Evolutionary conservation across 441 rosid species (phyloP), one percentile per base, ranked within the genome.

Genomic region (Euphorbia schlechtendalii): DNA sequence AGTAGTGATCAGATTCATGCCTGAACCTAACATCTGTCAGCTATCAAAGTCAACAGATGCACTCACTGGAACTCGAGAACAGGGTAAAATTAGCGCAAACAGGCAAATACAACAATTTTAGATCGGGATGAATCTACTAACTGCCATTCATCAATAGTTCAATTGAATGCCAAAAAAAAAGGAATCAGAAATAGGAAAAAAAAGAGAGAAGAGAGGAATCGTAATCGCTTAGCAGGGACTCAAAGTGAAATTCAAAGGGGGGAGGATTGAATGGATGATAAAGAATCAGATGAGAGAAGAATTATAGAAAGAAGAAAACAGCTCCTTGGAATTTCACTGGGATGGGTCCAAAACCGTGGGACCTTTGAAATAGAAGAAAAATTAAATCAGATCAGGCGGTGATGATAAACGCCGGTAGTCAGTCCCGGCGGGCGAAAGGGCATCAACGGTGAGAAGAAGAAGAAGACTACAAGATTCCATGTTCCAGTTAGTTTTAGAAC

Each of bases 1-100:
- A 4, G 83, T 81, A 9, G 94, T 80, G 18, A 83, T 76, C 78
- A 77, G 71, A 76, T 79, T 85, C 82, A 78, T 72, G 20, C 73
- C 76, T 17, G 83, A 68, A 70, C 72, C 84, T 46, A 81, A 48
- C 85, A 82, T 82, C 72, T 68, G 61, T 30, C 24, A 8, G 17
- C 67, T 45, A 9, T 21, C 14, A 14, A 54, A 63, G 17, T 27
- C 28, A 27, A 11, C 6, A 21, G 5, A 56, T 52, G 20, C 56
- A 38, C 56, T 2, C 51, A 15, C 15, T 15, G n/a, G n/a, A n/a
- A n/a, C 8, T 11, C 57, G 64, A 28, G 9, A 38, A 8, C 8
- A 38, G 41, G 41, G 41, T 11, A 8, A 11, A 38, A 38, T 3
- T 8, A 38, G 41, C 41, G 1, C 34, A 32, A 32, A 32, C 6